Evolutionary conservation across 495 filamentous ascomycete genomes (phyloP).

Genomic region (Cryomyces minteri): DNA sequence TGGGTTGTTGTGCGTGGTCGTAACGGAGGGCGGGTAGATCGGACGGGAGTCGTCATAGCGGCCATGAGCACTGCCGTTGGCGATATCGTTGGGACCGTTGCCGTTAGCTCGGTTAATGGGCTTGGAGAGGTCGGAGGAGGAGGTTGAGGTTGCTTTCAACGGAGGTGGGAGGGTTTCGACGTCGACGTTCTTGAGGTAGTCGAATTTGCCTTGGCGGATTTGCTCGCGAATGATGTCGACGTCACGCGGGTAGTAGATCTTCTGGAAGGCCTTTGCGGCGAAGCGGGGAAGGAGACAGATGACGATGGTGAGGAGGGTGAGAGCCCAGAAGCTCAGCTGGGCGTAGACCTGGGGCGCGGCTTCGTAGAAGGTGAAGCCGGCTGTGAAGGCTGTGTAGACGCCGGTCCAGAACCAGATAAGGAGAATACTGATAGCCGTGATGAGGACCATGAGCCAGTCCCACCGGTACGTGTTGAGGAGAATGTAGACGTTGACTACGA

Average conservation of each 20-base stretch:
- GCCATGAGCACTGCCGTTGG: constrained; percentile 30
- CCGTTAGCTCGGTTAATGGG: constrained; percentile 31
- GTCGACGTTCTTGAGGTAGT: constrained; percentile 40
- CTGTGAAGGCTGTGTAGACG: constrained; percentile 57
- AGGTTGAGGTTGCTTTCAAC: constrained; percentile 22
- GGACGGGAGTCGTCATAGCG: constrained; percentile 54
- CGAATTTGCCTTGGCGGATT: constrained; percentile 61
- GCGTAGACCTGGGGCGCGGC: constrained; percentile 64
- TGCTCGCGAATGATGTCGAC: constrained; percentile 95
- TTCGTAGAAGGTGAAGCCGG: constrained; percentile 55
- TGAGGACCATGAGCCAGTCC: constrained; percentile 86
- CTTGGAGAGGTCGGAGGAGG: constrained; percentile 47
- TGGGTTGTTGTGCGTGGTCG: constrained; percentile 60
- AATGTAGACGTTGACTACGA: constrained; percentile 80
- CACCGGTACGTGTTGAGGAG: constrained; percentile 90
- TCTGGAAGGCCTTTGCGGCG: constrained; percentile 68
- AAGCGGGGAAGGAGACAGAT: constrained; percentile 76
- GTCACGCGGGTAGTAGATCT: constrained; percentile 80
- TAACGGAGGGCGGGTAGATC: constrained; percentile 81
- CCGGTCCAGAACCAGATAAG: constrained; percentile 96
- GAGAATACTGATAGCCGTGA: constrained; percentile 62
- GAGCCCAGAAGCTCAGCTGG: constrained; percentile 70
- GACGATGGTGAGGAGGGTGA: constrained; percentile 52
- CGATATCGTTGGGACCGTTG: background rate
- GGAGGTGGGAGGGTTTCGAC: constrained; percentile 19